These are phyloP conservation scores for Didymella keratinophila DNA, from an alignment of 2,329 filamentous ascomycete genomes.

Conservation along the genomic window DNA sequence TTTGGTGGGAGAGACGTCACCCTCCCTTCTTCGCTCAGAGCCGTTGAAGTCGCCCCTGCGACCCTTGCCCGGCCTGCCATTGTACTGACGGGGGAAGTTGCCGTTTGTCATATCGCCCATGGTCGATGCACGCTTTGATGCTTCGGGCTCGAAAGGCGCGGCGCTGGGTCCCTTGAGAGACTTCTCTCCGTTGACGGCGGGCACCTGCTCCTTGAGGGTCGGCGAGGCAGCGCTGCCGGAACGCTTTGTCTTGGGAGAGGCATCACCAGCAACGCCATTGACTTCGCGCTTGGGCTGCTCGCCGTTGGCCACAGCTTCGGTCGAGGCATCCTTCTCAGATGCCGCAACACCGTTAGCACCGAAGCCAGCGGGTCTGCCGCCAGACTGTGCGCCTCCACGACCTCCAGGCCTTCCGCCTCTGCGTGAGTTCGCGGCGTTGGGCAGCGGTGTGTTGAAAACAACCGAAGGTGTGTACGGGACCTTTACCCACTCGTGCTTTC, in stretches of 20 bases:
- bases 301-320: constrained; percentile 34
- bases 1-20: constrained; percentile 43
- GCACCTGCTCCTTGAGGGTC: constrained; percentile 38
- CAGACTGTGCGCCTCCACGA: constrained; percentile 64
- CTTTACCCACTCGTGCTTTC: constrained; percentile 85
- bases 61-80: constrained; percentile 40
- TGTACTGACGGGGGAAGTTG: constrained; percentile 42
- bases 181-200: constrained; percentile 36
- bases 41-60: constrained; percentile 42
- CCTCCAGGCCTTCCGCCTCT: constrained; percentile 59
- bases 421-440: constrained; percentile 53
- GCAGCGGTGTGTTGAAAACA: constrained; percentile 84
- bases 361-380: constrained; percentile 56
- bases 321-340: constrained; percentile 48
- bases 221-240: constrained; percentile 44
- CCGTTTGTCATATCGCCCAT: constrained; percentile 33
- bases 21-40: constrained; percentile 45
- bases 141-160: constrained; percentile 34
- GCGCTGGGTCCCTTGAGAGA: constrained; percentile 29
- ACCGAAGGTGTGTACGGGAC: constrained; percentile 85
- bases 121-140: constrained; percentile 31
- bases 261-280: constrained; percentile 35
- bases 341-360: constrained; percentile 49
- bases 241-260: constrained; percentile 48
- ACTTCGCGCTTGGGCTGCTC: constrained; percentile 48